These are phyloP conservation scores for Capsicum rhomboideum DNA, from an alignment of 257 asterid species.

Conservation along the genomic window DNA sequence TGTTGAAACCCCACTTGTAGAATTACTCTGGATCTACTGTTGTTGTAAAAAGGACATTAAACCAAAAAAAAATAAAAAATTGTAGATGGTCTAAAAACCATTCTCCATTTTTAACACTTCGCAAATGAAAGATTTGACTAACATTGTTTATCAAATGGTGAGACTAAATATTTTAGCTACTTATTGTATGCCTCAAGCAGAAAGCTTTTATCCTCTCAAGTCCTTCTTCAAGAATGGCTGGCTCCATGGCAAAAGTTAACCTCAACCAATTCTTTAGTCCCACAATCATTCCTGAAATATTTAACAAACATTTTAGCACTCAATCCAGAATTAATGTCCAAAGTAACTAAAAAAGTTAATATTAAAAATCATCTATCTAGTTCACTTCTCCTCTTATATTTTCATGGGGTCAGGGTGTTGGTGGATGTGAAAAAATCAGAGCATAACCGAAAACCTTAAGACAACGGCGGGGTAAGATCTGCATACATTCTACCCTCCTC, in stretches of 20 bases:
- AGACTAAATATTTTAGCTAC: not conserved
- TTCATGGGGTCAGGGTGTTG: too few relatives aligned
- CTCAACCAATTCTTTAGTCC: constrained; percentile 68
- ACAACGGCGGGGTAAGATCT: too few relatives aligned
- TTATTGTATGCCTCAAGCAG: constrained; percentile 42
- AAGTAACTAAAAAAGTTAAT: too few relatives aligned
- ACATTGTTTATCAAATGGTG: not conserved
- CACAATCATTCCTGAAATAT: constrained; percentile 36
- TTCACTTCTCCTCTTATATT: not conserved
- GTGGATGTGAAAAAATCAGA: too few relatives aligned
- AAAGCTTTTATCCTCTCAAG: constrained; percentile 53
- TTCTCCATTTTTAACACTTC: too few relatives aligned
- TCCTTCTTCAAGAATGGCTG: constrained; percentile 38
- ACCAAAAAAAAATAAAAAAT: too few relatives aligned
- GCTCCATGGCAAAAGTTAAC: constrained; percentile 43
- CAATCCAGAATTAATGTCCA: not conserved
- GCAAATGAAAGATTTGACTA: not conserved
- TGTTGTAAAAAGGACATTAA: too few relatives aligned
- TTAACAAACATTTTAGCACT: not conserved
- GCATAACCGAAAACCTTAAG: too few relatives aligned
- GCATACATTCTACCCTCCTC: too few relatives aligned
- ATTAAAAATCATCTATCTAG: not conserved
- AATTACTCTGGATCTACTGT: too few relatives aligned
- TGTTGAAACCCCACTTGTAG: too few relatives aligned
- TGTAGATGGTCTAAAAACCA: too few relatives aligned